Percentiles rank a stretch among this genome's conserved stretches.
Evolutionary conservation across 1,284 basidiomycete species (phyloP).

Genomic region (Apiotrichum laibachii): DNA sequence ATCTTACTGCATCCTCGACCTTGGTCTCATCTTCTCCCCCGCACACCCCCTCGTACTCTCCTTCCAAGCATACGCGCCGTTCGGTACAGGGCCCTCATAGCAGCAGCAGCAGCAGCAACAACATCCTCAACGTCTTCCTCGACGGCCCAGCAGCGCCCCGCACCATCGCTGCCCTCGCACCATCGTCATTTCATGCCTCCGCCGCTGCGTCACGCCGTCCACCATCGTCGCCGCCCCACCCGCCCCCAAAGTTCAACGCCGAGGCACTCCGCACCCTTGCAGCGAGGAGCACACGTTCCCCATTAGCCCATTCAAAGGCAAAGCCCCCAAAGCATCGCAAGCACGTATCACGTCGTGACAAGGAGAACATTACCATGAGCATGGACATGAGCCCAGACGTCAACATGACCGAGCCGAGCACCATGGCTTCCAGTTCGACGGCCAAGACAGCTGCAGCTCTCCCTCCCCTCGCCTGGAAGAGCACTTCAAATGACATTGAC

Average conservation of each 20-base stretch:
- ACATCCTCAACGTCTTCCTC: background rate
- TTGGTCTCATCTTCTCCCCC: background rate
- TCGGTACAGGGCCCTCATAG: too few species aligned
- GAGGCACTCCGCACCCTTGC: conserved; percentile 5
- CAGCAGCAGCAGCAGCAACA: background rate
- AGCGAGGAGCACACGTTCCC: background rate
- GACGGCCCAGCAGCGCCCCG: background rate
- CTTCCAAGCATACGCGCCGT: background rate
- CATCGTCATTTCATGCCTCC: too few species aligned
- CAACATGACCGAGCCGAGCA: too few species aligned
- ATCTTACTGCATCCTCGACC: background rate
- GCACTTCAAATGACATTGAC: background rate
- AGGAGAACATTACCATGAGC: background rate
- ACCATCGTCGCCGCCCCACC: background rate
- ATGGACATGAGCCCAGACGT: background rate
- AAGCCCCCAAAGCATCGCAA: background rate
- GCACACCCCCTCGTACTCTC: background rate
- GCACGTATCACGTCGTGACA: background rate
- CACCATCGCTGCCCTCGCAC: too few species aligned
- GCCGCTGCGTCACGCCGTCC: background rate
- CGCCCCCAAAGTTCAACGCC: conserved; percentile 1
- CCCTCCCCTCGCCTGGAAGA: too few species aligned
- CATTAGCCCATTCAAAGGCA: background rate
- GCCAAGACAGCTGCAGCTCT: too few species aligned
- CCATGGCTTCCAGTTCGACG: too few species aligned